Evolutionary conservation across 257 asterid genomes (phyloP).

Genomic region (Rubia yunnanensis): DNA sequence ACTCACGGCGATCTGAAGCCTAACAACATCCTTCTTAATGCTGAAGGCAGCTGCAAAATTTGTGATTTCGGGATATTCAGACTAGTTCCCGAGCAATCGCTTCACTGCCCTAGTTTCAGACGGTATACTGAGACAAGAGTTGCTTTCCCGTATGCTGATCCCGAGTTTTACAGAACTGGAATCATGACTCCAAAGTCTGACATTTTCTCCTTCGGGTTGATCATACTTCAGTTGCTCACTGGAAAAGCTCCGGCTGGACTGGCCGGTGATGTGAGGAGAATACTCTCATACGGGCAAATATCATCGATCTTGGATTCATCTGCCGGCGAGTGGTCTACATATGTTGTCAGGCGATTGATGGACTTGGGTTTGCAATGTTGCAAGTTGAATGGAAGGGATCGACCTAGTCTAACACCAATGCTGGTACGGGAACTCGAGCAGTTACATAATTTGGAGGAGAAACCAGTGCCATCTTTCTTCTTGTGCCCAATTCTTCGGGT

Average conservation of each 20-base stretch:
- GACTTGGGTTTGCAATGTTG: conserved; percentile 72
- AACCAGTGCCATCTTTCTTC: conserved; percentile 52
- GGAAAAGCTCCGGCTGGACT: conserved; percentile 45
- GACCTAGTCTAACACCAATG: conserved; percentile 48
- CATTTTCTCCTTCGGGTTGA: conserved; percentile 59
- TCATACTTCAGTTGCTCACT: conserved; percentile 64
- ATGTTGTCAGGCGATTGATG: conserved; percentile 55
- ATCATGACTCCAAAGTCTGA: conserved; percentile 49
- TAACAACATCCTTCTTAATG: conserved; percentile 56
- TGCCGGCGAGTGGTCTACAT: conserved; percentile 73
- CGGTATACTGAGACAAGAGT: conserved; percentile 32
- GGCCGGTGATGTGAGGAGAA: conserved; percentile 39
- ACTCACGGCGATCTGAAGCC: conserved; percentile 74
- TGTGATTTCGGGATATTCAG: conserved; percentile 50
- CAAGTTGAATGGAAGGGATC: conserved; percentile 47
- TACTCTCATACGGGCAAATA: conserved; percentile 31
- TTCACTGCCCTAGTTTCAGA: conserved; percentile 62
- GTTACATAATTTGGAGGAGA: conserved; percentile 59
- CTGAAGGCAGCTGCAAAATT: conserved; percentile 44
- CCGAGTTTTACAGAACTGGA: conserved; percentile 59
- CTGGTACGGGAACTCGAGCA: conserved; percentile 56
- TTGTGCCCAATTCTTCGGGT: conserved; percentile 78
- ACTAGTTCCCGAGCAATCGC: conserved; percentile 37
- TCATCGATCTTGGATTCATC: conserved; percentile 50
- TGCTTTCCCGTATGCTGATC: conserved; percentile 53